phyloP scores from a whole-genome alignment of 257 asterid genomes.

The Scutellaria minor region DNA sequence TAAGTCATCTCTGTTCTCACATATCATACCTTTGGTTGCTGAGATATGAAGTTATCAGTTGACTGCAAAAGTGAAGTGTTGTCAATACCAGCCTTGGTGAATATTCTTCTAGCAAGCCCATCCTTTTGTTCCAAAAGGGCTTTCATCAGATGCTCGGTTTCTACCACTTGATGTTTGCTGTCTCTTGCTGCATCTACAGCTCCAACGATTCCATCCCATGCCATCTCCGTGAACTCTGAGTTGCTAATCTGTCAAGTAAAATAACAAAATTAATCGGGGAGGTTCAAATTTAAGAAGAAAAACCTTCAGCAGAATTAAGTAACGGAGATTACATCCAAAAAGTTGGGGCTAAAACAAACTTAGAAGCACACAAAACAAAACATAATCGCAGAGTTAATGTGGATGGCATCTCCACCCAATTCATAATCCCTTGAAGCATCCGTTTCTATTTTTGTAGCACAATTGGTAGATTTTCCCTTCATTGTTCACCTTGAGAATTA shows the following conservation, averaged over 20 bases:
- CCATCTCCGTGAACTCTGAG: constrained; percentile 91
- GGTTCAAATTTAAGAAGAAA: constrained; percentile 3
- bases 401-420: background rate
- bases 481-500: background rate
- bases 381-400: background rate
- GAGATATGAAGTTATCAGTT: constrained; percentile 71
- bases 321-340: background rate
- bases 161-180: constrained; percentile 78
- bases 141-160: constrained; percentile 91
- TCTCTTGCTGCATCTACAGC: constrained; percentile 79
- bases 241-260: constrained; percentile 56
- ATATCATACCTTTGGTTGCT: constrained; percentile 72
- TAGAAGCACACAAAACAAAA: background rate
- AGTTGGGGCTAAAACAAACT: background rate
- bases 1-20: constrained; percentile 11
- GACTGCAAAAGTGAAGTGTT: constrained; percentile 76
- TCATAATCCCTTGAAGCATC: background rate
- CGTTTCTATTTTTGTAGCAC: background rate
- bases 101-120: constrained; percentile 87
- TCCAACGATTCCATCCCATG: constrained; percentile 77
- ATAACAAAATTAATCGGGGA: background rate
- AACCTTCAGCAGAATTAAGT: background rate
- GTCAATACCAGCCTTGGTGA: constrained; percentile 89
- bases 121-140: constrained; percentile 93
- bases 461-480: background rate